Percentiles rank a stretch among this genome's conserved stretches.
Conservation (phyloP, 768 basidiomycete species). For the Auriscalpium microsporum region DNA sequence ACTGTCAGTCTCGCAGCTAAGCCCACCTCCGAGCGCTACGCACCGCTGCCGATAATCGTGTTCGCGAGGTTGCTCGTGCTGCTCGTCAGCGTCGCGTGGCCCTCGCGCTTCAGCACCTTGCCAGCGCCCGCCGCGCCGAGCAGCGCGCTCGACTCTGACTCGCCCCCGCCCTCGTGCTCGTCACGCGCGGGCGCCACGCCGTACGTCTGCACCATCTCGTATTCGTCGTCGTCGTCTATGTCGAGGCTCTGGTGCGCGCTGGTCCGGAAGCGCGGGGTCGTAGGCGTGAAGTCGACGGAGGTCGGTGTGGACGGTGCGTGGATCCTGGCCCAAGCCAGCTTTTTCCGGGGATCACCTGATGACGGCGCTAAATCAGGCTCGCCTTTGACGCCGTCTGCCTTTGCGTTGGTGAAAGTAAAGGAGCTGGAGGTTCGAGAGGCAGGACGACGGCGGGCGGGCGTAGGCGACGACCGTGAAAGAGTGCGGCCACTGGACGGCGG, state of each 20-base stretch:
- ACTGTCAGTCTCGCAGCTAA: neutral
- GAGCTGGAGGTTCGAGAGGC: too few relatives aligned
- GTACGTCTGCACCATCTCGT: conserved; percentile 67
- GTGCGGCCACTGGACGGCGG: too few relatives aligned
- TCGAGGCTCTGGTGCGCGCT: neutral
- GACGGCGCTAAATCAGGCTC: neutral
- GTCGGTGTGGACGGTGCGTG: neutral
- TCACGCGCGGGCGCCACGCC: conserved; percentile 38
- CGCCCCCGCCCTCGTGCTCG: conserved; percentile 15
- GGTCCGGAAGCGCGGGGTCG: neutral
- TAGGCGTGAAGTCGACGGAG: neutral
- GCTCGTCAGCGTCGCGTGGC: conserved; percentile 60
- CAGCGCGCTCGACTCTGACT: conserved; percentile 52
- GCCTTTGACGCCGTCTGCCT: neutral
- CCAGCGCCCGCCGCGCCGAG: conserved; percentile 36
- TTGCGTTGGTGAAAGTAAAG: neutral
- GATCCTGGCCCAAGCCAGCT: neutral
- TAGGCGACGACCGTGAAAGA: too few relatives aligned
- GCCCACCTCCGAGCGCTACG: conserved; percentile 14
- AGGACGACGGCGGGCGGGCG: too few relatives aligned
- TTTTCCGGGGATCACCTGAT: neutral
- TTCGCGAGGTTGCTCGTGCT: conserved; percentile 77
- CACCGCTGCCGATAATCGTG: conserved; percentile 88
- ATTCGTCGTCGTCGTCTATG: conserved; percentile 17
- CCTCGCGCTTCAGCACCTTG: conserved; percentile 35